A percentile compares a stretch with the other conserved stretches of the same genome.
Evolutionary conservation across 768 basidiomycete genomes (phyloP).

Genomic region (Gautieria morchelliformis): DNA sequence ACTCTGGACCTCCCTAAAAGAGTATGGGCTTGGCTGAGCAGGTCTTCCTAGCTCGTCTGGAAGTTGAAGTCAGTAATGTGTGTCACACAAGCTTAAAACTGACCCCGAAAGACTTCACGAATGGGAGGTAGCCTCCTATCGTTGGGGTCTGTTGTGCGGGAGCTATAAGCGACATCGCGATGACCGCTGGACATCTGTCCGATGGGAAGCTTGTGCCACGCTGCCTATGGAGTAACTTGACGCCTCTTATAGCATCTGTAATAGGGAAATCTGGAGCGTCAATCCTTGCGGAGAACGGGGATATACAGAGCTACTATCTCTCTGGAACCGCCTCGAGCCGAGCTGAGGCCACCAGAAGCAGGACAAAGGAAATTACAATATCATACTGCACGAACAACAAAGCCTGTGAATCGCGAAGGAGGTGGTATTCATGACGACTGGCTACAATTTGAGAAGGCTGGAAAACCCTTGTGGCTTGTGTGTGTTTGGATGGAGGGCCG

Average conservation of each 20-base stretch:
- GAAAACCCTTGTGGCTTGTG: no score
- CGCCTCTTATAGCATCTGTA: no score
- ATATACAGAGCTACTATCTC: background rate
- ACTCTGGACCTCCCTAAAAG: background rate
- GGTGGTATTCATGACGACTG: no score
- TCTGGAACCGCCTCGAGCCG: background rate
- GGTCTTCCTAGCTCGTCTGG: background rate
- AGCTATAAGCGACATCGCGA: background rate
- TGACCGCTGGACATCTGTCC: no score
- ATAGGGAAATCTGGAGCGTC: no score
- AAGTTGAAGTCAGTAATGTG: background rate
- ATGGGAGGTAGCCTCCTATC: conserved; percentile 2
- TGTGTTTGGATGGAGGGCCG: no score
- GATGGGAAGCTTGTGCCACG: background rate
- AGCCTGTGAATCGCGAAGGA: no score
- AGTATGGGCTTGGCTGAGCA: background rate
- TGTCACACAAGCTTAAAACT: background rate
- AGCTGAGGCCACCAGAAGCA: background rate
- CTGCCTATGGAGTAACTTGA: background rate
- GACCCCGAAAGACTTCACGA: conserved; percentile 3
- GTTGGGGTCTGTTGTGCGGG: background rate
- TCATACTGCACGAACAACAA: no score
- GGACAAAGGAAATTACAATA: background rate
- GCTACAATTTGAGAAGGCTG: no score
- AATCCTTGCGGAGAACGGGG: no score